Evolutionary conservation across 2,329 filamentous ascomycete genomes (phyloP).

Genomic region (Aspergillus felis): DNA sequence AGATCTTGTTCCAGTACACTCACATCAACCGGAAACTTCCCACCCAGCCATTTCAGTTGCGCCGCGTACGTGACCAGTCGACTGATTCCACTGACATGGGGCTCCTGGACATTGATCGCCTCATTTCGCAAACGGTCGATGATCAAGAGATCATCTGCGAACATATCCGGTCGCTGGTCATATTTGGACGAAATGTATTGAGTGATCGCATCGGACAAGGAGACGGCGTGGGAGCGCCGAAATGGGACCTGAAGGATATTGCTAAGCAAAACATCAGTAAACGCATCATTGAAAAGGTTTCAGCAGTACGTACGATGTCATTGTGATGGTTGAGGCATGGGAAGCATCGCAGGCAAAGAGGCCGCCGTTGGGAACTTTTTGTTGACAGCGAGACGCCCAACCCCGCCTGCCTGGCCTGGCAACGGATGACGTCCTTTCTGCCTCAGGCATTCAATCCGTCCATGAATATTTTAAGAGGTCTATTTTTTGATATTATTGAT

Average conservation of each 20-base stretch:
- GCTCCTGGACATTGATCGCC: slow-evolving; percentile 83
- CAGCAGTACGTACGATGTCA: slow-evolving; percentile 32
- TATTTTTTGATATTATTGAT: background rate
- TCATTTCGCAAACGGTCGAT: slow-evolving; percentile 80
- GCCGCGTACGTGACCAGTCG: slow-evolving; percentile 90
- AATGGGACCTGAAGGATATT: slow-evolving; percentile 74
- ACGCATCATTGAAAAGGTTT: background rate
- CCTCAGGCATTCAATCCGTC: slow-evolving; percentile 20
- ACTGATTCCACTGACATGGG: slow-evolving; percentile 78
- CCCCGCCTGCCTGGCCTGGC: slow-evolving; percentile 29
- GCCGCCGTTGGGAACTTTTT: slow-evolving; percentile 15
- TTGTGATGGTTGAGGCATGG: slow-evolving; percentile 16
- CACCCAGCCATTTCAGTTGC: slow-evolving; percentile 87
- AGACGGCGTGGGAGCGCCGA: slow-evolving; percentile 74
- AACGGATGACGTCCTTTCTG: slow-evolving; percentile 29
- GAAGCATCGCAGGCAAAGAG: slow-evolving; percentile 10
- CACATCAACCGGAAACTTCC: slow-evolving; percentile 95
- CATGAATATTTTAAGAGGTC: background rate
- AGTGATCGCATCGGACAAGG: slow-evolving; percentile 76
- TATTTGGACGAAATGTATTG: slow-evolving; percentile 98
- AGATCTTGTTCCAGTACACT: slow-evolving; percentile 20
- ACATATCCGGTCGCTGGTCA: slow-evolving; percentile 98
- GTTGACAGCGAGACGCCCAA: slow-evolving; percentile 25
- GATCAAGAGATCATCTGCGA: slow-evolving; percentile 78
- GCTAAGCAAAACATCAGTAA: slow-evolving; percentile 19